Evolutionary conservation across 2,329 filamentous ascomycete genomes (phyloP).

Genomic region (Aspergillus transmontanensis): DNA sequence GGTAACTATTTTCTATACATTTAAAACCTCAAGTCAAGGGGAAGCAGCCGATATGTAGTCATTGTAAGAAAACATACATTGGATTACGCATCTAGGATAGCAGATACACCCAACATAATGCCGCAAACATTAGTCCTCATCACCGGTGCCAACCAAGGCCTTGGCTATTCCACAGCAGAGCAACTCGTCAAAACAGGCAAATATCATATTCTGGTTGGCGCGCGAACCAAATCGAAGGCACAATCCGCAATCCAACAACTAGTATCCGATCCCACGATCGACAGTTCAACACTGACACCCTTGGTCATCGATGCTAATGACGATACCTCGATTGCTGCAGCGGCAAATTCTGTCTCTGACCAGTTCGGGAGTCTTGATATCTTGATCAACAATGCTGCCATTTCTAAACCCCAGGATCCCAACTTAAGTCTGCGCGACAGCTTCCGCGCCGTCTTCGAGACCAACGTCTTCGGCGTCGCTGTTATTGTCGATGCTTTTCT

Average conservation of each 20-base stretch:
- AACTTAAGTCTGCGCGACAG: neutral
- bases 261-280: neutral
- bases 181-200: neutral
- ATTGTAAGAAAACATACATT: too few relatives aligned
- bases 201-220: constrained; percentile 8
- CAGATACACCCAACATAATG: too few relatives aligned
- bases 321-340: constrained; percentile 3
- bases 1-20: too few relatives aligned
- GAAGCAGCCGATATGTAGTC: too few relatives aligned
- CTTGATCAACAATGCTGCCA: constrained; percentile 10
- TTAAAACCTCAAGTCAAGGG: too few relatives aligned
- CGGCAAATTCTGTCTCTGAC: neutral
- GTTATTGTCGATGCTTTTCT: constrained; percentile 7
- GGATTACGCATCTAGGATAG: too few relatives aligned
- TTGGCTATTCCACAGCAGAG: constrained; percentile 1
- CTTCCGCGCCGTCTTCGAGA: constrained; percentile 6
- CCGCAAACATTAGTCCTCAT: constrained; percentile 7
- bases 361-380: constrained; percentile 8
- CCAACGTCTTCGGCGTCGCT: constrained; percentile 7
- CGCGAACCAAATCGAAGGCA: constrained; percentile 5
- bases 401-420: neutral
- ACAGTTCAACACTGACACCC: constrained; percentile 4
- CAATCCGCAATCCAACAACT: constrained; percentile 2
- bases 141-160: constrained; percentile 10
- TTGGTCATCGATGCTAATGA: constrained; percentile 2